Conservation (phyloP, 768 basidiomycete genomes). For the Pholiota molesta region DNA sequence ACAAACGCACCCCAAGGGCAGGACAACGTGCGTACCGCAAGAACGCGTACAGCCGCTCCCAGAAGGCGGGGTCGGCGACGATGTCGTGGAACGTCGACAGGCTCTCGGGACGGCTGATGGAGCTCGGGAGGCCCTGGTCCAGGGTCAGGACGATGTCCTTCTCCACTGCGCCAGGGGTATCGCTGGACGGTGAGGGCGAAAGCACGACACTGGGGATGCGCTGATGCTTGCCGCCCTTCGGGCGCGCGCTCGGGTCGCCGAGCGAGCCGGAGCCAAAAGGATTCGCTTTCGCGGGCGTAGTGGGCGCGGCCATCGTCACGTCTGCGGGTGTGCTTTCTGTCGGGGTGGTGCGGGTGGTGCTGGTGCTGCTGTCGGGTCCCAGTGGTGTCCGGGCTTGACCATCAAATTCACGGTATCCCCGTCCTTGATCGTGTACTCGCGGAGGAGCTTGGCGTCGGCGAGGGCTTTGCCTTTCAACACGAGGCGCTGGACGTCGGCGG, state of each 20-base stretch:
- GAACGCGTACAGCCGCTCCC: slow-evolving; percentile 70
- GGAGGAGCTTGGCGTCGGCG: slow-evolving; percentile 83
- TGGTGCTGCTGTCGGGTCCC: slow-evolving; percentile 55
- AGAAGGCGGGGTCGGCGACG: slow-evolving; percentile 81
- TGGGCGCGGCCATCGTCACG: slow-evolving; percentile 13
- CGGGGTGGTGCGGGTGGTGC: slow-evolving; percentile 15
- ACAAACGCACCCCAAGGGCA: neutral
- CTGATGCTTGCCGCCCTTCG: slow-evolving; percentile 46
- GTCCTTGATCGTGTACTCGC: slow-evolving; percentile 85
- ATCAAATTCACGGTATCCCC: slow-evolving; percentile 86
- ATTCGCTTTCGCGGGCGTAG: slow-evolving; percentile 25
- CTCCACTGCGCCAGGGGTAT: slow-evolving; percentile 36
- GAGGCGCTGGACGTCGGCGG: slow-evolving; percentile 80
- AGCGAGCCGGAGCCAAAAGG: slow-evolving; percentile 29
- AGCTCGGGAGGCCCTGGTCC: slow-evolving; percentile 52
- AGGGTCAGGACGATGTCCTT: slow-evolving; percentile 73
- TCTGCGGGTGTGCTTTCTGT: slow-evolving; percentile 16
- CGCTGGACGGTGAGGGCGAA: slow-evolving; percentile 71
- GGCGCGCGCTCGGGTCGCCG: slow-evolving; percentile 23
- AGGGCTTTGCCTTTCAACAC: slow-evolving; percentile 95
- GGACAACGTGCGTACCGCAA: slow-evolving; percentile 49
- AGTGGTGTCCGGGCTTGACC: slow-evolving; percentile 75
- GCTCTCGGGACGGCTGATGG: slow-evolving; percentile 42
- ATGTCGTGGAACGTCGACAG: slow-evolving; percentile 62
- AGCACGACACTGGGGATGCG: slow-evolving; percentile 80